Evolutionary conservation across 108 stramenopile species (phyloP), one percentile per base, ranked within the genome.

Genomic region (Nitzschia inconspicua): DNA sequence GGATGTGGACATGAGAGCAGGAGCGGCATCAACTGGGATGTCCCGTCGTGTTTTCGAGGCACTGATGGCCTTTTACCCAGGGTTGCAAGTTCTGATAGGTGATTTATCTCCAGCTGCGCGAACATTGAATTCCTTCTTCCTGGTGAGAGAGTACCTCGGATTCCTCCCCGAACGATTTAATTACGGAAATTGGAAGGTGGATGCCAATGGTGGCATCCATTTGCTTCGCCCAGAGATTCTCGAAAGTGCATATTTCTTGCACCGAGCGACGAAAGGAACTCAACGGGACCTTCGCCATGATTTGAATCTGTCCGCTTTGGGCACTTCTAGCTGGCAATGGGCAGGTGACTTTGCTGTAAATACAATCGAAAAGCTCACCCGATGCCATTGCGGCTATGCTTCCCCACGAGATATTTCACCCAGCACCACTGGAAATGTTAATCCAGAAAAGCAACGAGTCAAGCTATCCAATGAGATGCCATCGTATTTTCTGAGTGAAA

Each of bases 21-120:
- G 93, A 56, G 27, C 50, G 24, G 40, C 53, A 24, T 42, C 20
- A 6, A 16, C 35, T 35, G 66, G 48, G 13, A 14, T 34, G 4
- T 47, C 57, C 4, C 57, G 73, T 26, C 63, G 71, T 48, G 69
- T 82, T 16, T 87, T 96, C 61, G 95, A 96, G 58, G 80, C 85
- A 27, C 68, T 98, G n/a, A 88, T 89, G 79, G 91, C 96, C 7
- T 98, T 98, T 68, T 94, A 90, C 66, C 97, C 97, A 0, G 97
- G 97, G 6, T 66, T 98, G 80, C 95, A 96, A 63, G 68, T 83
- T 6, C 68, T 93, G 18, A 44, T 96, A 1, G 97, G 97, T 5
- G 89, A 95, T 39, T 41, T 88, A 3, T 46, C 59, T 10, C 81
- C 88, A 10, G 87, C 94, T 0, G 81, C 93, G 2, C 70, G 81